Evolutionary conservation across 768 basidiomycete genomes (phyloP).

Genomic region (Termitomyces sp.): DNA sequence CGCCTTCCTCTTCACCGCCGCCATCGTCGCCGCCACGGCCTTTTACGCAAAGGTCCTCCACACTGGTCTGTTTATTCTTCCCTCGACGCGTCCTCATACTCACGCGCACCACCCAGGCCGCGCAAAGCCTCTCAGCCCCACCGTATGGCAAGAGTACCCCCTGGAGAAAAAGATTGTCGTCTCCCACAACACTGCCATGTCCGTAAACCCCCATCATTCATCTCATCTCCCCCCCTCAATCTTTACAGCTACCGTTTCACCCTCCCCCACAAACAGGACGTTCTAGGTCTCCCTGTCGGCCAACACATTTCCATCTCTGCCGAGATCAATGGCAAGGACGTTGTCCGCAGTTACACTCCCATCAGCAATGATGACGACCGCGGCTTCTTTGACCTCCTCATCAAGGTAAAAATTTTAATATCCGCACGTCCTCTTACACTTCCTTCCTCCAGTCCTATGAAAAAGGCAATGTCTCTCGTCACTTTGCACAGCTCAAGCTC

Average conservation of each 20-base stretch:
- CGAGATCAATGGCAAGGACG: slow-evolving; percentile 86
- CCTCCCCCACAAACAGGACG: slow-evolving; percentile 67
- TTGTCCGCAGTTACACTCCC: slow-evolving; percentile 93
- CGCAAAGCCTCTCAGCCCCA: slow-evolving; percentile 66
- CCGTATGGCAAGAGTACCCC: slow-evolving; percentile 78
- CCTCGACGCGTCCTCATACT: slow-evolving; percentile 13
- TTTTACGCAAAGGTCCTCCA: slow-evolving; percentile 53
- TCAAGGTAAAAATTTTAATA: slow-evolving; percentile 63
- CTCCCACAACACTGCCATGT: slow-evolving; percentile 97
- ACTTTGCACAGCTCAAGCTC: slow-evolving; percentile 76
- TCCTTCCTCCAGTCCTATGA: slow-evolving; percentile 73
- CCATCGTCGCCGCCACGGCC: slow-evolving; percentile 44
- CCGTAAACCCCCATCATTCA: slow-evolving; percentile 22
- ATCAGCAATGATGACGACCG: slow-evolving; percentile 90
- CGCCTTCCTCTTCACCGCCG: slow-evolving; percentile 49
- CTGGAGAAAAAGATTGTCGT: slow-evolving; percentile 78
- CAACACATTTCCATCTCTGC: slow-evolving; percentile 94
- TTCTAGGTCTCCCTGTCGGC: slow-evolving; percentile 92
- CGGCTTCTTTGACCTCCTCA: slow-evolving; percentile 93
- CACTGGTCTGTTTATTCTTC: slow-evolving; percentile 29
- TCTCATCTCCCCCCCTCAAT: background rate
- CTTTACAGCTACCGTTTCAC: slow-evolving; percentile 82
- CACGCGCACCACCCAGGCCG: slow-evolving; percentile 39
- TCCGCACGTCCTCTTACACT: slow-evolving; percentile 4
- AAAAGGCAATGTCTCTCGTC: slow-evolving; percentile 93